Conservation (phyloP, 805 yeast genomes). For the Groenewaldozyma salmanticensis region DNA sequence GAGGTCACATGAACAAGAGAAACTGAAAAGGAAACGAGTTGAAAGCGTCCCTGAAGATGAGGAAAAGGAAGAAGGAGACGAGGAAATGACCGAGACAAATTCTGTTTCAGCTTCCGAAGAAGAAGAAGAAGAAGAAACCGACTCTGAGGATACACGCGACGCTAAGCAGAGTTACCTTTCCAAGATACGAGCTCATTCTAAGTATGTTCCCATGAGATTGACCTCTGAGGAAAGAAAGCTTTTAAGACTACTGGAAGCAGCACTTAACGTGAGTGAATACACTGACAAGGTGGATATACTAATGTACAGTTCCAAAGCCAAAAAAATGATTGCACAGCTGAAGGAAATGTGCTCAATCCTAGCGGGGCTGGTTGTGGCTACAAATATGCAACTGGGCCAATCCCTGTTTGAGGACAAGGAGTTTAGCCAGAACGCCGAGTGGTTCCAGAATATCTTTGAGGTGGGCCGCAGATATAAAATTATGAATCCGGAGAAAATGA, state of each 20-base stretch:
- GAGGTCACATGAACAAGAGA: conserved; percentile 14
- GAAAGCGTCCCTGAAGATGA: conserved; percentile 6
- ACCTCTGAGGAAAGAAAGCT: conserved; percentile 60
- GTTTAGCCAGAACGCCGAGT: conserved; percentile 57
- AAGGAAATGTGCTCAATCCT: conserved; percentile 70
- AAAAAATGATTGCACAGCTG: conserved; percentile 61
- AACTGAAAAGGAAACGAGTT: conserved; percentile 14
- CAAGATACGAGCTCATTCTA: conserved; percentile 28
- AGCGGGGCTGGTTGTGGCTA: conserved; percentile 71
- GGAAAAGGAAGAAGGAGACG: conserved; percentile 5
- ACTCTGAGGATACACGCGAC: conserved; percentile 5
- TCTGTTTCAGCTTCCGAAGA: conserved; percentile 8
- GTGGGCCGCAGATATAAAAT: conserved; percentile 73
- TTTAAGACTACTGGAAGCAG: conserved; percentile 60
- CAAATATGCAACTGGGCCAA: conserved; percentile 62
- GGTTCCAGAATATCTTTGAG: conserved; percentile 66
- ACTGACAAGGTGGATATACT: conserved; percentile 70
- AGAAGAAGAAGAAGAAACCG: conserved; percentile 1
- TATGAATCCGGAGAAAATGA: conserved; percentile 76
- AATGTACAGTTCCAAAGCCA: conserved; percentile 56
- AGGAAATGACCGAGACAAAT: conserved; percentile 11
- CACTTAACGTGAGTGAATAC: conserved; percentile 67
- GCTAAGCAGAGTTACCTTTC: conserved; percentile 12
- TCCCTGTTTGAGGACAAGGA: conserved; percentile 54
- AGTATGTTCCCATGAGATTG: conserved; percentile 60